A percentile compares a stretch with the other conserved stretches of the same genome.
Evolutionary conservation across 2,329 filamentous ascomycete species (phyloP).

Genomic region (Thielaviopsis ethacetica): DNA sequence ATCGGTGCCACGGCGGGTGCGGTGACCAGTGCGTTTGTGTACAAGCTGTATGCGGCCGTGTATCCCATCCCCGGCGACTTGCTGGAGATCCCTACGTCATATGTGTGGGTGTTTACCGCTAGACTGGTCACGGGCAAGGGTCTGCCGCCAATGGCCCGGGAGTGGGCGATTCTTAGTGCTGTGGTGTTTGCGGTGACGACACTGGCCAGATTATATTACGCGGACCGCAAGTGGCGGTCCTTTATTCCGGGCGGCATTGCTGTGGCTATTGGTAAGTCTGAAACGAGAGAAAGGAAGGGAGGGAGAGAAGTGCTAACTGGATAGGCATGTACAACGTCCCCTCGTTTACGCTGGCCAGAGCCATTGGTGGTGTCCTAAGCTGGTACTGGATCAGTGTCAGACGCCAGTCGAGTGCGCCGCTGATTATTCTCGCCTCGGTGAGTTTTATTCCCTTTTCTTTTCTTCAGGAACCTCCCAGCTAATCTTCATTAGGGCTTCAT

Average conservation of each 20-base stretch:
- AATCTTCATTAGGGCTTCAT: slow-evolving; percentile 52
- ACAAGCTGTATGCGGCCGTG: slow-evolving; percentile 72
- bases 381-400: slow-evolving; percentile 57
- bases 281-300: not conserved
- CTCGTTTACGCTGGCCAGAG: slow-evolving; percentile 80
- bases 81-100: slow-evolving; percentile 87
- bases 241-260: slow-evolving; percentile 86
- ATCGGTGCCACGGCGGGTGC: slow-evolving; percentile 80
- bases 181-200: slow-evolving; percentile 59
- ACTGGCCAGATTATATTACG: slow-evolving; percentile 43
- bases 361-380: slow-evolving; percentile 56
- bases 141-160: slow-evolving; percentile 64
- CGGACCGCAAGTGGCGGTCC: slow-evolving; percentile 47
- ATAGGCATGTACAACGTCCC: slow-evolving; percentile 93
- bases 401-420: slow-evolving; percentile 47
- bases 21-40: slow-evolving; percentile 70
- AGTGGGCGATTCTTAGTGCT: slow-evolving; percentile 64
- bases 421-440: slow-evolving; percentile 73
- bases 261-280: slow-evolving; percentile 60
- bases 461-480: not conserved
- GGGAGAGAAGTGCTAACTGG: slow-evolving; percentile 4
- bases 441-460: slow-evolving; percentile 16
- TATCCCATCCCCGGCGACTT: slow-evolving; percentile 78
- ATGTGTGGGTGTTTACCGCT: slow-evolving; percentile 96
- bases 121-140: slow-evolving; percentile 83